Percentiles rank a stretch among this genome's conserved stretches.
These are phyloP conservation scores for Nissolia schottii DNA, from an alignment of 306 rosid species.

Conservation along the genomic window DNA sequence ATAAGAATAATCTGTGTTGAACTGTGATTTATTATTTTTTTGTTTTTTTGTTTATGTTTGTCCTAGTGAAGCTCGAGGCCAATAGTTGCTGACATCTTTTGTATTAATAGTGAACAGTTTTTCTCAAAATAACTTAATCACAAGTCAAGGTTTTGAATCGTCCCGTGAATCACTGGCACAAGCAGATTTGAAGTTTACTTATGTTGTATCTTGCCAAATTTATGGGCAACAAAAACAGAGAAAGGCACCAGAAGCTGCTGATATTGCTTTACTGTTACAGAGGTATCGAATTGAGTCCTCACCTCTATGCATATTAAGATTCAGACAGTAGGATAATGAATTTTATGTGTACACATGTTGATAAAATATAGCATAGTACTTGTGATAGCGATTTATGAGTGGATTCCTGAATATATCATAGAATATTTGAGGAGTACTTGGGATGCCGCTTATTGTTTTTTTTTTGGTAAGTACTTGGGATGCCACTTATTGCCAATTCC, in stretches of 20 bases:
- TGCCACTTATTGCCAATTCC: background rate
- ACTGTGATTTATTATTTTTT: conserved; percentile 6
- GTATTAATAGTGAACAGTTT: conserved; percentile 41
- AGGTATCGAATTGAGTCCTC: conserved; percentile 43
- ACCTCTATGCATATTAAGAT: background rate
- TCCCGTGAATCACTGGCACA: conserved; percentile 91
- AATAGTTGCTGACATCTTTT: conserved; percentile 25
- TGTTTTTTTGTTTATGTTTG: too few species aligned
- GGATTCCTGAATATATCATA: background rate
- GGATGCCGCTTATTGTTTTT: background rate
- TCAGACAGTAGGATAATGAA: background rate
- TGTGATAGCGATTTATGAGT: background rate
- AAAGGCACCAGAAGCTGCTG: conserved; percentile 77
- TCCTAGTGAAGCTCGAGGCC: background rate
- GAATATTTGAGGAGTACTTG: background rate
- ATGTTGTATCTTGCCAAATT: conserved; percentile 98
- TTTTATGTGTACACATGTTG: background rate
- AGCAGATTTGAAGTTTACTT: conserved; percentile 91
- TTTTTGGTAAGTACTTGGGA: background rate
- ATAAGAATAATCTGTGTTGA: background rate
- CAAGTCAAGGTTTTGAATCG: conserved; percentile 75
- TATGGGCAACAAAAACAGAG: conserved; percentile 95
- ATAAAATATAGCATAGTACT: background rate
- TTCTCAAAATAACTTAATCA: conserved; percentile 51
- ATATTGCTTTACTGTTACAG: conserved; percentile 84